These are phyloP conservation scores for Rosa multiflora DNA, from an alignment of 306 rosid species.

Conservation along the genomic window DNA sequence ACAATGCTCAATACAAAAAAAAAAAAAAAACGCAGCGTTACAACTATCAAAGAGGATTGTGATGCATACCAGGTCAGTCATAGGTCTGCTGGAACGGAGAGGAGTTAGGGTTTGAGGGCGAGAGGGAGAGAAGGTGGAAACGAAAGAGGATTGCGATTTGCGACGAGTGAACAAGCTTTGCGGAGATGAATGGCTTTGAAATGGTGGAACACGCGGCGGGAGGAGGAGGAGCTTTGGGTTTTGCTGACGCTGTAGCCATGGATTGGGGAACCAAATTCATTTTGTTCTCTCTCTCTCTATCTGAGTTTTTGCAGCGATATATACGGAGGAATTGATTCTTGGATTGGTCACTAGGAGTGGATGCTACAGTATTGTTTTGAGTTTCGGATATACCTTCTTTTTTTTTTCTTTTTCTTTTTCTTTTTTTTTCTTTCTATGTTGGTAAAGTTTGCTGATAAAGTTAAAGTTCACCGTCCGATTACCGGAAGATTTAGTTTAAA, in stretches of 20 bases:
- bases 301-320: not conserved
- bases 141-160: conserved; percentile 19
- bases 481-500: too few species aligned
- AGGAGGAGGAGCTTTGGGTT: not conserved
- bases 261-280: conserved; percentile 17
- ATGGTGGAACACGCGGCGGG: conserved; percentile 13
- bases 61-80: conserved; percentile 20
- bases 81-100: conserved; percentile 2
- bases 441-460: too few species aligned
- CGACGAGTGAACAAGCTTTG: conserved; percentile 15
- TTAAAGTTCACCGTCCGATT: too few species aligned
- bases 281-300: not conserved
- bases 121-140: conserved; percentile 16
- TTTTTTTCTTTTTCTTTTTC: too few species aligned
- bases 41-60: not conserved
- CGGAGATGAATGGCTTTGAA: not conserved
- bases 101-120: conserved; percentile 2
- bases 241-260: conserved; percentile 13
- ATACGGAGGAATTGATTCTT: not conserved
- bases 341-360: not conserved
- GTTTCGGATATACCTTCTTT: not conserved
- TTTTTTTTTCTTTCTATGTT: too few species aligned
- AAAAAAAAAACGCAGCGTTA: not conserved
- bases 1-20: not conserved
- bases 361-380: not conserved